Evolutionary conservation across 495 filamentous ascomycete genomes (phyloP).

Genomic region (Parachaetomium inaequale): DNA sequence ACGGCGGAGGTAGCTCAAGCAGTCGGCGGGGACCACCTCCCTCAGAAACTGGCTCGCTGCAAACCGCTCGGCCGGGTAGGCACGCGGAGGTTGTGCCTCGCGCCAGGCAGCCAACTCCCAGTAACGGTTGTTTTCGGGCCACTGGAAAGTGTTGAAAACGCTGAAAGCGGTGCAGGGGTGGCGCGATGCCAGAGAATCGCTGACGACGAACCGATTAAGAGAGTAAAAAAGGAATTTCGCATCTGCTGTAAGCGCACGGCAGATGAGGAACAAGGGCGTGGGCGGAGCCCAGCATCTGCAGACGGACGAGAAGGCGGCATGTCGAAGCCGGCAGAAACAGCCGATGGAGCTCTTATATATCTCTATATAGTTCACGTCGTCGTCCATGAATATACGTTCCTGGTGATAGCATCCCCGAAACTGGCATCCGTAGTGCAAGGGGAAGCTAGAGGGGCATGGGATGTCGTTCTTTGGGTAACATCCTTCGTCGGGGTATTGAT

Average conservation of each 20-base stretch:
- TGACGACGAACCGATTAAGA: neutral
- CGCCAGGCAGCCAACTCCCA: too few relatives aligned
- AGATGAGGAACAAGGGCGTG: conserved; percentile 11
- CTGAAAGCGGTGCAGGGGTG: neutral
- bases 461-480: neutral
- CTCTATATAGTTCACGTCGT: too few relatives aligned
- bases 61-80: conserved; percentile 5
- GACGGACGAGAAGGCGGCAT: neutral
- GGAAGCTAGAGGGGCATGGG: neutral
- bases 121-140: neutral
- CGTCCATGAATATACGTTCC: neutral
- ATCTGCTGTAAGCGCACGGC: neutral
- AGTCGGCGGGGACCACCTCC: conserved; percentile 2
- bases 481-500: neutral
- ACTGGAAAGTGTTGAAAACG: neutral
- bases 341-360: neutral
- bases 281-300: conserved; percentile 8
- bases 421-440: conserved; percentile 1
- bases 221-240: conserved; percentile 3
- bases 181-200: neutral
- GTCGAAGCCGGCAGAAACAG: conserved; percentile 5
- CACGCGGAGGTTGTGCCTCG: neutral
- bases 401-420: neutral
- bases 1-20: neutral
- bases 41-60: conserved; percentile 1